Evolutionary conservation across 2,329 filamentous ascomycete species (phyloP), one percentile per base, ranked within the genome.

Genomic region (Ascochyta pisi): DNA sequence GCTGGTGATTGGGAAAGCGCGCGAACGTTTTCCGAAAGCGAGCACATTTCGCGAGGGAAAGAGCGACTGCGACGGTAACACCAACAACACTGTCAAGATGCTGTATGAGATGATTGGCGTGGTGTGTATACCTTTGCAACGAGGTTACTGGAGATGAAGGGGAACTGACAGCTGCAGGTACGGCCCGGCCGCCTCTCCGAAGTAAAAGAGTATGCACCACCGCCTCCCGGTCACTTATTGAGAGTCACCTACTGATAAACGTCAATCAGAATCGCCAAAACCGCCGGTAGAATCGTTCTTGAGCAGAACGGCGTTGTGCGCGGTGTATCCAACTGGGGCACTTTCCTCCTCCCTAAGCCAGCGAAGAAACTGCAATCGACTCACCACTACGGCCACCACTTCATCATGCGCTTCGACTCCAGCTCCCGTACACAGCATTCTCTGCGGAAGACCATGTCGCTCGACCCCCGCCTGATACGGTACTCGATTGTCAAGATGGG

Each of bases 61-160:
- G 48, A 33, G 44, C 38, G 26, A 54, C 35, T 34, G 46, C 49
- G 34, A 53, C 53, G 46, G 23, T 49, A 48, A 41, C 54, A 57
- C 50, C 51, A 39, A 37, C 44, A 47, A 54, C 19, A 31, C 34
- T 39, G 57, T 41, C 64, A 71, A 54, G 64, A 97, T 99, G 95
- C 82, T 99, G 80, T 99, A 99, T 83, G 95, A 99, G 82, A 83
- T 98, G 73, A 95, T 99, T 78, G 95, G 91, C 77, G 89, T 97
- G 80, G 95, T 97, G 81, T 71, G 89, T 81, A 15, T 37, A n/a
- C 22, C 29, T 27, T 16, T 41, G 35, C 33, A 47, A 56, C 13
- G 12, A 19, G 8, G 16, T n/a, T 31, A 16, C 0, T 16, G 4
- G 27, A 29, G 45, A 43, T 40, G 41, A 37, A 24, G 46, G 38